Percentiles rank a stretch among this genome's conserved stretches.
phyloP scores from a whole-genome alignment of 163 green algal genomes.

The Coccomyxa subellipsoidea region DNA sequence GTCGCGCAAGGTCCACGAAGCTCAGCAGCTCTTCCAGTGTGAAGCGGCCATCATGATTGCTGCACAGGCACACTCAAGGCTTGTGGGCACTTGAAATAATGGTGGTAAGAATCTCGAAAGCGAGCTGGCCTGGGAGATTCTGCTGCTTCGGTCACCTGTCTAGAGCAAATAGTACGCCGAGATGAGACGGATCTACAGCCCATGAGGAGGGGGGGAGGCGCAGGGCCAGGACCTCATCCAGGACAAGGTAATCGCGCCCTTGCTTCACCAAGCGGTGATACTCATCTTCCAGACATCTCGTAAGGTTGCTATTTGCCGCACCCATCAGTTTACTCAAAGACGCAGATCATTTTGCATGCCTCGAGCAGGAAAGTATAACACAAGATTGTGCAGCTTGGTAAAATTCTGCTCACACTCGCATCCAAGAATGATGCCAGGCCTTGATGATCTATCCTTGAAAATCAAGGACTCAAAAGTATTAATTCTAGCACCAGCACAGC shows the following conservation, averaged over 20 bases:
- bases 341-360: background rate
- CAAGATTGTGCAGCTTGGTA: background rate
- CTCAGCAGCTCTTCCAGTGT: slow-evolving; percentile 30
- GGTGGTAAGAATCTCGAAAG: background rate
- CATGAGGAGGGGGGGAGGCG: slow-evolving; percentile 13
- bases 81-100: background rate
- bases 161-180: slow-evolving; percentile 41
- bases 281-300: slow-evolving; percentile 11
- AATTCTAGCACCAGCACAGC: too few relatives aligned
- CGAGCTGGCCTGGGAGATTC: background rate
- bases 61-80: slow-evolving; percentile 22
- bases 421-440: background rate
- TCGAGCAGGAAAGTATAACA: background rate
- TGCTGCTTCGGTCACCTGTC: slow-evolving; percentile 35
- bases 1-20: slow-evolving; percentile 30
- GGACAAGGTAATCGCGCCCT: slow-evolving; percentile 11
- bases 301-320: slow-evolving; percentile 11
- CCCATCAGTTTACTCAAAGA: slow-evolving; percentile 3
- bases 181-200: slow-evolving; percentile 31
- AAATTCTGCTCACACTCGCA: background rate
- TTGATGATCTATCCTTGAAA: too few relatives aligned
- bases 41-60: slow-evolving; percentile 34
- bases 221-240: slow-evolving; percentile 9
- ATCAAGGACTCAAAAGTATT: too few relatives aligned
- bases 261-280: background rate